Percentiles rank a stretch among this genome's conserved stretches.
These are phyloP conservation scores for Sarocladium brachiariae DNA, from an alignment of 2,329 filamentous ascomycete genomes.

Conservation along the genomic window DNA sequence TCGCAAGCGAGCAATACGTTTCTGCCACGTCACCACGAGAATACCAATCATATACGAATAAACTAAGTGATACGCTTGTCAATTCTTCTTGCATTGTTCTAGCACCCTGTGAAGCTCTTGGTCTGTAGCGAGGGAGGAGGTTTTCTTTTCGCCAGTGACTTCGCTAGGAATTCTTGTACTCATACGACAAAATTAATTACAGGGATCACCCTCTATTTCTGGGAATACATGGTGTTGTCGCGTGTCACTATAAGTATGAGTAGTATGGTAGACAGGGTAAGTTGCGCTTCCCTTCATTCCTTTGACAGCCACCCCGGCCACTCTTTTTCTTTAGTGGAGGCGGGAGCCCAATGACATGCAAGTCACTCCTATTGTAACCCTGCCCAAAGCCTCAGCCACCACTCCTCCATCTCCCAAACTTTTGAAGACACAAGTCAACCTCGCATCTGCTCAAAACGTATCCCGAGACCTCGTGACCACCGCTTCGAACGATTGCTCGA, in stretches of 20 bases:
- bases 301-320: background rate
- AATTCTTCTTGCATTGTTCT: background rate
- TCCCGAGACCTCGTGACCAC: too few species aligned
- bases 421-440: too few species aligned
- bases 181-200: background rate
- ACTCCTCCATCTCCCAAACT: background rate
- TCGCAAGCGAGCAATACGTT: background rate
- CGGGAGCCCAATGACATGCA: background rate
- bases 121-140: too few species aligned
- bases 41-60: background rate
- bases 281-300: constrained; percentile 1
- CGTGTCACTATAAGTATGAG: constrained; percentile 1
- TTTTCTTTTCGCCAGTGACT: background rate
- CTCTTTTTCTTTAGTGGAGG: background rate
- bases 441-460: too few species aligned
- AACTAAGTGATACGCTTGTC: too few species aligned
- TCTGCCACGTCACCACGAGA: background rate
- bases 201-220: background rate
- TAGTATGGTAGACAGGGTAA: background rate
- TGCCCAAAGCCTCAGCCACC: background rate
- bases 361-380: background rate
- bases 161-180: constrained; percentile 2
- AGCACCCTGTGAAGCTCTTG: background rate
- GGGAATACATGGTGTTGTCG: background rate
- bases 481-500: background rate